Evolutionary conservation across 192 early-diverging fungal species (phyloP).

Genomic region (Coemansia sp.): DNA sequence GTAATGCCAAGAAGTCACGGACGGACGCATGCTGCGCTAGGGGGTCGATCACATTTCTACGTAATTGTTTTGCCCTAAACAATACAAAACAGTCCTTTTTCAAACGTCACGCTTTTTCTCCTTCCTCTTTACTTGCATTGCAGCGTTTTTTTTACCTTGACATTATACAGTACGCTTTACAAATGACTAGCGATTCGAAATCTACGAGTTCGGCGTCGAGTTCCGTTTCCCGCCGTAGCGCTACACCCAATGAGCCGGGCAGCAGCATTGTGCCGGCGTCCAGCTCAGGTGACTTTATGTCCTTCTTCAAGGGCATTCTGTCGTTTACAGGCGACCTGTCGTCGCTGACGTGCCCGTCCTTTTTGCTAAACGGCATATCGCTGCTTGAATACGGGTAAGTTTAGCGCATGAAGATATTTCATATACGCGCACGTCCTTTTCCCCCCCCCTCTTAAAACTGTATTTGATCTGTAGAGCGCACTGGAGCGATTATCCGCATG

Average conservation of each 20-base stretch:
- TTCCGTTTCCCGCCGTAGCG: slow-evolving; percentile 11
- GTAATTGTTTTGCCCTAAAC: too few relatives aligned
- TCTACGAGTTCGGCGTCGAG: slow-evolving; percentile 28
- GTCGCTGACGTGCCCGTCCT: slow-evolving; percentile 75
- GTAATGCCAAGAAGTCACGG: too few relatives aligned
- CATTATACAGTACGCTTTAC: background rate
- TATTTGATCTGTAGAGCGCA: slow-evolving; percentile 27
- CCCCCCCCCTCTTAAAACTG: background rate
- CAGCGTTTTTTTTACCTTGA: background rate
- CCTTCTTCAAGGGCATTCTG: slow-evolving; percentile 66
- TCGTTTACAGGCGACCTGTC: slow-evolving; percentile 81
- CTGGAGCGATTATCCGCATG: slow-evolving; percentile 63
- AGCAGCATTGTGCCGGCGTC: slow-evolving; percentile 58
- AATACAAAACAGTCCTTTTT: too few relatives aligned
- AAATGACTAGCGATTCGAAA: slow-evolving; percentile 46
- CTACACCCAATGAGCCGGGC: slow-evolving; percentile 25
- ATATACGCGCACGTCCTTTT: too few relatives aligned
- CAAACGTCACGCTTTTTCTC: slow-evolving; percentile 1
- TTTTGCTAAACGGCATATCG: slow-evolving; percentile 72
- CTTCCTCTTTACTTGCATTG: slow-evolving; percentile 1
- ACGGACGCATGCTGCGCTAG: too few relatives aligned
- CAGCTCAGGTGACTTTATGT: slow-evolving; percentile 62
- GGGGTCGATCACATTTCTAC: too few relatives aligned
- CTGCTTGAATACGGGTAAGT: slow-evolving; percentile 73
- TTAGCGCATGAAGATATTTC: background rate